Evolutionary conservation across 768 basidiomycete genomes (phyloP), one percentile per base, ranked within the genome.

Genomic region (Psilocybe cyanescens): DNA sequence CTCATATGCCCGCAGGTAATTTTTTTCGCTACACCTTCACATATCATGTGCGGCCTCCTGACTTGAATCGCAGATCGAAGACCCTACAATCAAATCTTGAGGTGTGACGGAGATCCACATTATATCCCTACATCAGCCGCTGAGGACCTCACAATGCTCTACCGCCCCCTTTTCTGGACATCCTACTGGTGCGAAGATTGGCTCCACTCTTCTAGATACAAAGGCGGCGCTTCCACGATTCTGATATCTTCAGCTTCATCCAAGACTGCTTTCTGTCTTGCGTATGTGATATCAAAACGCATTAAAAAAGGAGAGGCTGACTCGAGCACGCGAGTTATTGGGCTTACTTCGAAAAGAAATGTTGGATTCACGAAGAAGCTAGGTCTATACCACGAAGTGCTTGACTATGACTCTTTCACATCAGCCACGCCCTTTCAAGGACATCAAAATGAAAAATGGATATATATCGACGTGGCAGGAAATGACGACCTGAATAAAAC

Each of bases 131-230:
- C 78, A 0, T 76, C 81, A 0, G 63, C 68, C 1, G 71, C 74
- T 1, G 89, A 90, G 70, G 88, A 89, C 66, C 75, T 89, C 44
- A 84, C 82, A 0, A 90, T 90, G 89, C 80, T 90, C 14, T 90
- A 87, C 64, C 81, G 88, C 0, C 88, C 89, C 0, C 76, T 90
- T 14, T 90, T 89, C 71, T 90, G 89, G 89, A 90, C 89, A 0
- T 81, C 89, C 1, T 90, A 83, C 64, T 90, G 89, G 89, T 88
- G 81, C 63, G 87, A 90, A 70, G 89, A 90, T 68, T 90, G 87
- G 87, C 69, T 90, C 5, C 73, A 81, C 58, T 74, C 79, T 4
- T 77, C 81, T 2, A 65, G 70, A 24, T 90, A 89, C 68, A 78
- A 81, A 8, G 81, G 76, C 1, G 82, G 77, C 5, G 80, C 80